A percentile compares a stretch with the other conserved stretches of the same genome.
phyloP scores from a whole-genome alignment of 148 eudicot species.

The Pouteria glomerata region DNA sequence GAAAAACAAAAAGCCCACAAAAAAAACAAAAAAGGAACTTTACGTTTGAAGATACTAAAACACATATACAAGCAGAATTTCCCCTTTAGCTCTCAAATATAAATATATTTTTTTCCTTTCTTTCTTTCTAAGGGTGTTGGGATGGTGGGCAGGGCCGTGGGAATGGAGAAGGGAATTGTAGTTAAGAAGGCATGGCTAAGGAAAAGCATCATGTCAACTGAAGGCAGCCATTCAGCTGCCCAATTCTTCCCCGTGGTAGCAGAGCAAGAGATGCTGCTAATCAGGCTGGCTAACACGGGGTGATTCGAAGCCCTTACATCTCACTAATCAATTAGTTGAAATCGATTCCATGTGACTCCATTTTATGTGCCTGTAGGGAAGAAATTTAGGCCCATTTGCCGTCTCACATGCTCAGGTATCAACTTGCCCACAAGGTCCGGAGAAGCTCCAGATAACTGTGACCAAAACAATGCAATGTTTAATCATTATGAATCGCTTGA shows the following conservation, averaged over 20 bases:
- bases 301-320: neutral
- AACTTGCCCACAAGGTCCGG: constrained; percentile 62
- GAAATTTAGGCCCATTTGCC: constrained; percentile 55
- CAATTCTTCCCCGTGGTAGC: neutral
- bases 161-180: neutral
- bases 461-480: neutral
- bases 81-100: too few species aligned
- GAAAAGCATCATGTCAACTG: constrained; percentile 1
- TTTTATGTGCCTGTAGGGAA: constrained; percentile 37
- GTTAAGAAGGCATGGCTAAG: neutral
- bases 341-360: constrained; percentile 5
- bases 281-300: neutral
- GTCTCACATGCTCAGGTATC: constrained; percentile 64
- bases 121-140: too few species aligned
- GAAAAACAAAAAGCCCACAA: neutral
- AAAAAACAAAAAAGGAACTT: neutral
- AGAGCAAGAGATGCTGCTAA: constrained; percentile 1
- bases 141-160: too few species aligned
- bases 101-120: too few species aligned
- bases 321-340: neutral
- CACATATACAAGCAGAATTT: too few species aligned
- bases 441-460: constrained; percentile 58
- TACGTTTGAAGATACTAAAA: too few species aligned
- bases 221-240: constrained; percentile 3
- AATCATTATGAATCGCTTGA: constrained; percentile 1